Base-by-base conservation (phyloP, 2,329 filamentous ascomycete species). In the Diaporthe batatas region DNA sequence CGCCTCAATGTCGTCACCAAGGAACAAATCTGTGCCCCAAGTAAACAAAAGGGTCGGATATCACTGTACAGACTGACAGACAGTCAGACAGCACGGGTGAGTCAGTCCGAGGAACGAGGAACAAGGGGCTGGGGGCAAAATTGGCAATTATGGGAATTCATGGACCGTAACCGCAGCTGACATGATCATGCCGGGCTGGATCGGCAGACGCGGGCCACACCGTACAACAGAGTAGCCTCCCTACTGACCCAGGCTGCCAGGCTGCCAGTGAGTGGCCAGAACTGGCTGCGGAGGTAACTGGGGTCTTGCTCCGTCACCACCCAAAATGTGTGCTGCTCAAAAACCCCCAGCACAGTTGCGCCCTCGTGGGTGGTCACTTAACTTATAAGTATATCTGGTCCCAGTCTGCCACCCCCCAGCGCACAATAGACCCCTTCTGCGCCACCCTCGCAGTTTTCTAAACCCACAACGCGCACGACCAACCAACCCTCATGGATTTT, bases 401-500 rank as follows among this genome's bases (percentile, higher is more conserved):
- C 42, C 25, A 44, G 21, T 55, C 16, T 39, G 10, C 54, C 65
- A 49, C 68, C 39, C 53, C 54, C 44, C 23, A 64, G 32, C 64
- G 21, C 64, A 23, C 18, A n/a, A n/a, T 25, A 57, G n/a, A 44
- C 62, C 18, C 16, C 39, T 42, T 72, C 23, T 57, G 68, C 58
- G 70, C 51, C 49, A 69, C 39, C 70, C 59, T 69, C n/a, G 23
- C 34, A 72, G 25, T 51, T 53, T 32, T 54, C 47, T 29, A 55
- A 23, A 51, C 29, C 23, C 34, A 29, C 29, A 42, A 72, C 36
- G 34, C 34, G 12, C 16, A 14, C 64, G 16, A 44, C n/a, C 55
- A 42, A 62, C 54, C 68, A 42, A 62, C 54, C 68, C 75, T 68
- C 78, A 80, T 80, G 79, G 77, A 80, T 78, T 75, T 77, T 72